Evolutionary conservation across 2,329 filamentous ascomycete genomes (phyloP).

Genomic region (Pseudonectria foliicola): DNA sequence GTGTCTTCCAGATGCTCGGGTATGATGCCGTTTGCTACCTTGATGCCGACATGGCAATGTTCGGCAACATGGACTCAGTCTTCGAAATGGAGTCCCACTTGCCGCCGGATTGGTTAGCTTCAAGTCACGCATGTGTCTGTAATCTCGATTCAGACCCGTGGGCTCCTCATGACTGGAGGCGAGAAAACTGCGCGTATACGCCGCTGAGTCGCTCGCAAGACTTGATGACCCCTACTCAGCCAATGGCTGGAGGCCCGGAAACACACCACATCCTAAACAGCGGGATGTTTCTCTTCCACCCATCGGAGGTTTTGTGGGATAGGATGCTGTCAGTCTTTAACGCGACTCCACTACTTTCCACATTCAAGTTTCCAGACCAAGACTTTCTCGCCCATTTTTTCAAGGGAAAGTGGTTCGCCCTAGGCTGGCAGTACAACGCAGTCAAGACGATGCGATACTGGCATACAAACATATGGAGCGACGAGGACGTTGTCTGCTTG

Average conservation of each 20-base stretch:
- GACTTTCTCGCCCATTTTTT: slow-evolving; percentile 15
- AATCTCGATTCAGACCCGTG: slow-evolving; percentile 15
- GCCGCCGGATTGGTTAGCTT: slow-evolving; percentile 13
- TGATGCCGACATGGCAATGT: slow-evolving; percentile 15
- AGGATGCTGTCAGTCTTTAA: slow-evolving; percentile 11
- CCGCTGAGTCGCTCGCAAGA: slow-evolving; percentile 9
- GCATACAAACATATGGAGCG: slow-evolving; percentile 15
- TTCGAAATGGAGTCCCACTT: slow-evolving; percentile 9
- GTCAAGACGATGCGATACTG: slow-evolving; percentile 18
- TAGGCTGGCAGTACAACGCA: slow-evolving; percentile 17
- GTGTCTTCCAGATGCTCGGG: slow-evolving; percentile 12
- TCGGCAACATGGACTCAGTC: slow-evolving; percentile 13
- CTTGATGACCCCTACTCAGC: slow-evolving; percentile 7
- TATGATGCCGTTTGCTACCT: slow-evolving; percentile 17
- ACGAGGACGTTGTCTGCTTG: slow-evolving; percentile 14
- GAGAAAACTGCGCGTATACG: slow-evolving; percentile 16
- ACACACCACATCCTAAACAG: slow-evolving; percentile 14
- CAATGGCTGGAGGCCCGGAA: not conserved
- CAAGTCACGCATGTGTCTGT: slow-evolving; percentile 17
- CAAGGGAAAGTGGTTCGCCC: slow-evolving; percentile 10
- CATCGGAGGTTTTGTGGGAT: slow-evolving; percentile 8
- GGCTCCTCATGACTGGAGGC: slow-evolving; percentile 14
- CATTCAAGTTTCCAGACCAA: slow-evolving; percentile 14
- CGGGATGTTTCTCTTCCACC: slow-evolving; percentile 17
- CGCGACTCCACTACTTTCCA: slow-evolving; percentile 7